Evolutionary conservation across 2,329 filamentous ascomycete species (phyloP).

Genomic region (Geoglossum cookeanum): DNA sequence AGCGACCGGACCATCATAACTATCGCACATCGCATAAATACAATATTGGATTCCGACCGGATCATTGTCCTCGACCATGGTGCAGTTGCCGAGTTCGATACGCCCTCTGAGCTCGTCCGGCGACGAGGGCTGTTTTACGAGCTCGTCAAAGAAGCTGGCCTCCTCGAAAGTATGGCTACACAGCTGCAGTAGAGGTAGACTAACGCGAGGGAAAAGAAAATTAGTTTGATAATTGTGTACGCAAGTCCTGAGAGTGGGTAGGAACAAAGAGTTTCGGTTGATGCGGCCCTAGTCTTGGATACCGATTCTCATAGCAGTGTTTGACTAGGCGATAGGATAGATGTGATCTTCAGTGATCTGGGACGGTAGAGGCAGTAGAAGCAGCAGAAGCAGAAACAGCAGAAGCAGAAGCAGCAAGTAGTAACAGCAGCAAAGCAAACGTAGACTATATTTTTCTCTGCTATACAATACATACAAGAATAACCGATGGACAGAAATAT

Average conservation of each 20-base stretch:
- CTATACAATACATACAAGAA: background rate
- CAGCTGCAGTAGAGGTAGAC: background rate
- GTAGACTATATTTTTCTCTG: background rate
- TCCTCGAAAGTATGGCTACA: conserved; percentile 30
- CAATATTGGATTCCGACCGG: conserved; percentile 72
- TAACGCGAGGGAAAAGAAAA: background rate
- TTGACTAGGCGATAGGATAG: background rate
- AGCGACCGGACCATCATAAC: conserved; percentile 91
- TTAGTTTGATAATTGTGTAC: background rate
- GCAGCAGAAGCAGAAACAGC: background rate
- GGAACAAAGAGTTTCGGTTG: background rate
- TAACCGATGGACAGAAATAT: background rate
- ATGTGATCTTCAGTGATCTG: background rate
- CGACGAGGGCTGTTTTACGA: conserved; percentile 69
- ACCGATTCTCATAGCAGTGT: background rate
- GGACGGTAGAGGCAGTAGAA: background rate
- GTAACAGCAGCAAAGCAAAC: background rate
- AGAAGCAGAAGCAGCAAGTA: background rate
- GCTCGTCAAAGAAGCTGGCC: conserved; percentile 75
- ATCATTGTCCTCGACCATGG: conserved; percentile 89
- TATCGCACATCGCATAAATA: conserved; percentile 95
- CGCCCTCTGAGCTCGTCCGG: conserved; percentile 57
- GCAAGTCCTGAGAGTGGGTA: background rate
- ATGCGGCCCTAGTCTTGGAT: background rate
- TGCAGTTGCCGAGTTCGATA: conserved; percentile 81